A percentile compares a stretch with the other conserved stretches of the same genome.
Conservation (phyloP, 495 filamentous ascomycete species). For the Pyrenula massariospora region DNA sequence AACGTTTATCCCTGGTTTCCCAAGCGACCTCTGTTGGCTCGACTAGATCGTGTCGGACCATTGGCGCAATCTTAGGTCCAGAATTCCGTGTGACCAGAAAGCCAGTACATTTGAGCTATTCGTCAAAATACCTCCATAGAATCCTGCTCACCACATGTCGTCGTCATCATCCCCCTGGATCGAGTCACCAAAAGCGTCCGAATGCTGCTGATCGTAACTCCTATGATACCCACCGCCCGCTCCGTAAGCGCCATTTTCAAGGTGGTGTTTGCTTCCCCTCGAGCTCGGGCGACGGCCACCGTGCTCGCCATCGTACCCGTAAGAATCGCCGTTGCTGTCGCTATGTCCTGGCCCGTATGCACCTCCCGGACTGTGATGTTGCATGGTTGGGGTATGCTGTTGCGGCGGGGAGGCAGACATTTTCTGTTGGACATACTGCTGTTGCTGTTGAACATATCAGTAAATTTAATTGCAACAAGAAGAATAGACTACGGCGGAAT, state of each 20-base stretch:
- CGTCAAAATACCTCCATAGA: too few species aligned
- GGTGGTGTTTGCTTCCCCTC: constrained; percentile 35
- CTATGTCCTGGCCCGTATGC: constrained; percentile 28
- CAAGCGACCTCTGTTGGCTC: too few species aligned
- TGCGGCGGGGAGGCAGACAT: constrained; percentile 23
- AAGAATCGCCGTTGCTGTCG: constrained; percentile 46
- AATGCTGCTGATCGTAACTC: constrained; percentile 30
- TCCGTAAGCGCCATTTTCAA: constrained; percentile 35
- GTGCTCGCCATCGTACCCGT: constrained; percentile 43
- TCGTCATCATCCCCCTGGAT: constrained; percentile 37
- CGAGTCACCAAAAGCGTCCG: constrained; percentile 34
- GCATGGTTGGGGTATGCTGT: constrained; percentile 10
- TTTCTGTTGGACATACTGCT: constrained; percentile 30
- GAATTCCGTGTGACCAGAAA: too few species aligned
- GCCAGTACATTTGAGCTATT: too few species aligned
- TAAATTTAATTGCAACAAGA: neutral
- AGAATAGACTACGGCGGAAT: neutral
- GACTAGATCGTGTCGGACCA: too few species aligned
- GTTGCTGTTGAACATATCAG: constrained; percentile 37
- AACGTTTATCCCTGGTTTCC: too few species aligned
- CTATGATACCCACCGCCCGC: constrained; percentile 28
- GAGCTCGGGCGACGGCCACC: constrained; percentile 41
- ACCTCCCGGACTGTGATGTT: constrained; percentile 9
- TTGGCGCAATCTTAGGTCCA: too few species aligned
- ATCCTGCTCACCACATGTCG: constrained; percentile 46